Percentiles rank a stretch among this genome's conserved stretches.
These are phyloP conservation scores for Moricandia arvensis DNA, from an alignment of 345 rosid genomes.

Conservation along the genomic window DNA sequence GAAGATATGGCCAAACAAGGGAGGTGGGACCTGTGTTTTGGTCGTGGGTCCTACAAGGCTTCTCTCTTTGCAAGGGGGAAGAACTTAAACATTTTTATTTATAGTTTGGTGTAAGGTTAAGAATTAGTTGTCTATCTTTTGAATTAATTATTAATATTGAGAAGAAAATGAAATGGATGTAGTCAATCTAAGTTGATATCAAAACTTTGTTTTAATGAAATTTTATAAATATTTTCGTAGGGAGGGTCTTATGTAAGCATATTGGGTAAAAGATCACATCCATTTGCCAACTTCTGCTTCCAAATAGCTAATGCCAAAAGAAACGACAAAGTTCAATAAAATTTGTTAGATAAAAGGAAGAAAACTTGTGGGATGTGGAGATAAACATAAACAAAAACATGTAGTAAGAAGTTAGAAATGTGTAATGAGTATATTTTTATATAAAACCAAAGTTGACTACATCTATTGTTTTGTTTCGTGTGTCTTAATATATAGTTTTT, in stretches of 20 bases:
- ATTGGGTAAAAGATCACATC: constrained; percentile 24
- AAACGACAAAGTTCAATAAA: neutral
- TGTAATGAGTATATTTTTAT: neutral
- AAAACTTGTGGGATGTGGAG: constrained; percentile 1
- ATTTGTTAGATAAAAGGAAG: neutral
- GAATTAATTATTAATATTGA: neutral
- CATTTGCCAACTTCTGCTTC: constrained; percentile 22
- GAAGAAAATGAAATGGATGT: constrained; percentile 26
- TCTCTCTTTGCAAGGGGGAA: constrained; percentile 9
- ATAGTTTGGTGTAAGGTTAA: constrained; percentile 24
- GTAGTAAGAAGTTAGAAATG: neutral
- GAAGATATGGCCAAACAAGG: constrained; percentile 30
- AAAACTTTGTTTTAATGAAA: neutral
- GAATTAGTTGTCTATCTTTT: constrained; percentile 13
- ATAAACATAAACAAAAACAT: neutral
- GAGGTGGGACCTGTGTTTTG: constrained; percentile 26
- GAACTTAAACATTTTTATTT: constrained; percentile 21
- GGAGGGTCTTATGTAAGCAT: constrained; percentile 6
- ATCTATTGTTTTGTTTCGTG: neutral
- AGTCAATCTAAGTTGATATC: constrained; percentile 24
- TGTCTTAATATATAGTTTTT: neutral
- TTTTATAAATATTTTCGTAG: neutral
- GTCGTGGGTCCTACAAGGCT: constrained; percentile 20
- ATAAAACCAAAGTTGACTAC: neutral
- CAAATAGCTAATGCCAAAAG: constrained; percentile 17